Percentiles rank a stretch among this genome's conserved stretches.
Evolutionary conservation across 768 basidiomycete genomes (phyloP).

Genomic region (Pleurotus salmoneostramineus): DNA sequence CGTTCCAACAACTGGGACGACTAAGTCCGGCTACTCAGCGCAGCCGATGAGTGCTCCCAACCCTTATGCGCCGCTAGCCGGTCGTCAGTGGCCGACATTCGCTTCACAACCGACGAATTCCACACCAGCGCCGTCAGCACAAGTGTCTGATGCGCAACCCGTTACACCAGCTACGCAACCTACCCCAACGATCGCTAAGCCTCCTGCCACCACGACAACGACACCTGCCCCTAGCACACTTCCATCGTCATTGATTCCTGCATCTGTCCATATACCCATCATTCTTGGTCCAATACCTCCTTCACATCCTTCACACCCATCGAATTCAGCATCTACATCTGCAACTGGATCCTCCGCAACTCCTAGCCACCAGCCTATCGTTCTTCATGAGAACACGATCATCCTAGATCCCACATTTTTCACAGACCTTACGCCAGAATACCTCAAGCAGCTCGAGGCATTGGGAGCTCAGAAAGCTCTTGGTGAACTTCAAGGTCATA

Average conservation of each 20-base stretch:
- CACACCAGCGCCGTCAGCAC: slow-evolving; percentile 4
- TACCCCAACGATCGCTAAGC: slow-evolving; percentile 11
- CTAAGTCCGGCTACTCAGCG: slow-evolving; percentile 8
- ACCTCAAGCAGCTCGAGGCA: slow-evolving; percentile 70
- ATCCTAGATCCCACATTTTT: slow-evolving; percentile 86
- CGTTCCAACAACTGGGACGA: slow-evolving; percentile 1
- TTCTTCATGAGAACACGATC: slow-evolving; percentile 79
- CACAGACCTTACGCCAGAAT: slow-evolving; percentile 67
- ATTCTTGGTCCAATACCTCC: slow-evolving; percentile 69
- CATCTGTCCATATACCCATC: slow-evolving; percentile 68
- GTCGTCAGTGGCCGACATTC: slow-evolving; percentile 7
- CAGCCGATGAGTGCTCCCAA: slow-evolving; percentile 10
- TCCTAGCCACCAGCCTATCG: slow-evolving; percentile 36
- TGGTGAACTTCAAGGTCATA: slow-evolving; percentile 77
- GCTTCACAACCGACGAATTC: slow-evolving; percentile 9
- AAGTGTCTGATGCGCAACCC: neutral
- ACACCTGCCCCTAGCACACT: slow-evolving; percentile 1
- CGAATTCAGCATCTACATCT: slow-evolving; percentile 7
- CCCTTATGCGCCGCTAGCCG: slow-evolving; percentile 11
- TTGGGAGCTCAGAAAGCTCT: slow-evolving; percentile 83
- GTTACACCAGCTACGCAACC: slow-evolving; percentile 11
- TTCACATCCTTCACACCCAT: slow-evolving; percentile 19
- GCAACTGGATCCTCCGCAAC: neutral
- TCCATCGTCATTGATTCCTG: slow-evolving; percentile 27
- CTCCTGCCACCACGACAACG: slow-evolving; percentile 13